A percentile compares a stretch with the other conserved stretches of the same genome.
Conservation (phyloP, 2,329 filamentous ascomycete species). For the Zopfia rhizophila region DNA sequence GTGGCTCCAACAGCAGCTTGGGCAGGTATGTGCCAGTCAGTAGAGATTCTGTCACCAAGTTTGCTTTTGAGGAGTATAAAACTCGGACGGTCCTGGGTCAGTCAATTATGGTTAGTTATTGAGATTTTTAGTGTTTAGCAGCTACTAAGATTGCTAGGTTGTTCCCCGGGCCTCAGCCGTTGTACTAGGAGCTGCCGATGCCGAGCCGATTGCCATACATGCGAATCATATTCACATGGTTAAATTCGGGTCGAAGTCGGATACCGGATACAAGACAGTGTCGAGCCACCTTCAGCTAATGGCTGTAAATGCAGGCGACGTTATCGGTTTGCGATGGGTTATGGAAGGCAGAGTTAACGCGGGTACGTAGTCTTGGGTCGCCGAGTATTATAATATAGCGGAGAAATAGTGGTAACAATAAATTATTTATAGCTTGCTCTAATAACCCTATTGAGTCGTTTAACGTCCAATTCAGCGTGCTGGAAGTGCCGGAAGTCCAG, state of each 20-base stretch:
- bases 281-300: slow-evolving; percentile 30
- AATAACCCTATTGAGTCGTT: too few species aligned
- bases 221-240: slow-evolving; percentile 49
- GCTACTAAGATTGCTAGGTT: slow-evolving; percentile 35
- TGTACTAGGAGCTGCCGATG: slow-evolving; percentile 44
- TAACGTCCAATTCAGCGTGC: too few species aligned
- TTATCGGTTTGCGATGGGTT: slow-evolving; percentile 18
- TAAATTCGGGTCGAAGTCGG: slow-evolving; percentile 37
- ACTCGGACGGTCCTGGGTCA: slow-evolving; percentile 36
- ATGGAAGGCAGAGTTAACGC: slow-evolving; percentile 21
- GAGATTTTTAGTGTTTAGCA: slow-evolving; percentile 1
- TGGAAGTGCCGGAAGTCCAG: too few species aligned
- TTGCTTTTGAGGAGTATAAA: slow-evolving; percentile 43
- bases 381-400: too few species aligned
- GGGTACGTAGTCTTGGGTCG: slow-evolving; percentile 28
- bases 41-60: slow-evolving; percentile 49
- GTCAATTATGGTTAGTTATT: slow-evolving; percentile 35
- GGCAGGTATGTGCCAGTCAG: slow-evolving; percentile 48
- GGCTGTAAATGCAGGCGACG: slow-evolving; percentile 18
- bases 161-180: slow-evolving; percentile 50
- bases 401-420: too few species aligned
- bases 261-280: slow-evolving; percentile 32
- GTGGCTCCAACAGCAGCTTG: slow-evolving; percentile 48
- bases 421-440: too few species aligned
- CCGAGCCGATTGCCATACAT: slow-evolving; percentile 46